Conservation (phyloP, 2,329 filamentous ascomycete species). For the Nemania serpens region DNA sequence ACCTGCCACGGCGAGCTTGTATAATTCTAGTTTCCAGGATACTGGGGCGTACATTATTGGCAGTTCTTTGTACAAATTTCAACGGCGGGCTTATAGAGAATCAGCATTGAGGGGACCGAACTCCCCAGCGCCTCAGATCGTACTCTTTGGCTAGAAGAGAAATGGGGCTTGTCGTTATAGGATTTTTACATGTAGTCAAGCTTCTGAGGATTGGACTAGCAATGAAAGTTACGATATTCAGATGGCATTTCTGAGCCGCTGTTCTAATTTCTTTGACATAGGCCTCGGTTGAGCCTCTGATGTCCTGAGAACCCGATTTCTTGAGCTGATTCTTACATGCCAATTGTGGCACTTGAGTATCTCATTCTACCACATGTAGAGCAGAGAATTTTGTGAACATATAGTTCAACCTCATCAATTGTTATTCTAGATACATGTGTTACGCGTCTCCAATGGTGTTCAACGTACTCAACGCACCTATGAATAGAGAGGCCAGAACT, state of each 20-base stretch:
- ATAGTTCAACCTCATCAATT: no score
- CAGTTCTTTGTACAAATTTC: conserved; percentile 19
- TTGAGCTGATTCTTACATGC: no score
- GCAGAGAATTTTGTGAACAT: no score
- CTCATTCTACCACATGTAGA: no score
- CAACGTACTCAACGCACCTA: no score
- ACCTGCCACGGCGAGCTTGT: conserved; percentile 7
- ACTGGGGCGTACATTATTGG: conserved; percentile 19
- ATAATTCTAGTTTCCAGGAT: conserved; percentile 22
- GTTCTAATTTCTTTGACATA: no score
- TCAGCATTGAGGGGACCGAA: conserved; percentile 25
- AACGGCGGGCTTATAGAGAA: conserved; percentile 23
- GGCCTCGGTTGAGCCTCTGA: no score
- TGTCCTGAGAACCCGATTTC: no score
- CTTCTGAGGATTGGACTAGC: conserved; percentile 1
- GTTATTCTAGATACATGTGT: no score
- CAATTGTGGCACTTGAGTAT: no score
- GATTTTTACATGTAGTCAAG: conserved; percentile 16
- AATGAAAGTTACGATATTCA: conserved; percentile 22
- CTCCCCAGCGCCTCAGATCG: conserved; percentile 19
- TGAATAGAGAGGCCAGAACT: no score
- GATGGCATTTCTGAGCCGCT: background rate
- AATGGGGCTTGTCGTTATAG: conserved; percentile 2
- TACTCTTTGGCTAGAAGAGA: conserved; percentile 20
- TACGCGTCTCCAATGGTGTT: no score